These are phyloP conservation scores for Aschersonia sp. DNA, from an alignment of 2,329 filamentous ascomycete genomes.

Conservation along the genomic window DNA sequence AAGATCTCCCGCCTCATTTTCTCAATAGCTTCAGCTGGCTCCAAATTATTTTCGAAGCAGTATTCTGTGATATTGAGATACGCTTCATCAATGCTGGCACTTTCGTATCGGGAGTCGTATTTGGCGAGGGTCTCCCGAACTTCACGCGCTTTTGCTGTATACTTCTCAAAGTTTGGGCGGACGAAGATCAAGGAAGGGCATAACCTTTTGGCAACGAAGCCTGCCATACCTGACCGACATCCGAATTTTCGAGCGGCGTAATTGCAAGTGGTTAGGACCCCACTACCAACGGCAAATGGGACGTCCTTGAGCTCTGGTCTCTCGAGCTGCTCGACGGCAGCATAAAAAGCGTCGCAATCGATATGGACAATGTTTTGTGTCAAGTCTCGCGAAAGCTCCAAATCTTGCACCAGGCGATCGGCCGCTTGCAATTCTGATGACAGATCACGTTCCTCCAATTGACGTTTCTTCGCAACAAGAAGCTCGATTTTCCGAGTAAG, in stretches of 20 bases:
- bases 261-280: slow-evolving; percentile 57
- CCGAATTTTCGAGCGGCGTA: slow-evolving; percentile 84
- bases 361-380: slow-evolving; percentile 79
- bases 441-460: slow-evolving; percentile 63
- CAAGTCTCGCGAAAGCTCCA: slow-evolving; percentile 68
- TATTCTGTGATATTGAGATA: slow-evolving; percentile 92
- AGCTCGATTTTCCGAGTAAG: slow-evolving; percentile 76
- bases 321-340: slow-evolving; percentile 77
- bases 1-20: slow-evolving; percentile 67
- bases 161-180: slow-evolving; percentile 80
- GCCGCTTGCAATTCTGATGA: slow-evolving; percentile 58
- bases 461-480: slow-evolving; percentile 60
- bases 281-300: slow-evolving; percentile 76
- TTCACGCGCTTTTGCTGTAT: slow-evolving; percentile 77
- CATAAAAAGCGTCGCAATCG: slow-evolving; percentile 96
- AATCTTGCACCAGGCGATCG: slow-evolving; percentile 65
- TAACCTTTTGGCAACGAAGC: slow-evolving; percentile 87
- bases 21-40: slow-evolving; percentile 57
- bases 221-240: slow-evolving; percentile 87
- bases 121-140: slow-evolving; percentile 65
- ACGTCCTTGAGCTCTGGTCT: slow-evolving; percentile 72
- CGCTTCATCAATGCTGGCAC: slow-evolving; percentile 88
- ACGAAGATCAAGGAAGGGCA: slow-evolving; percentile 76
- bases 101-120: slow-evolving; percentile 89
- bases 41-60: slow-evolving; percentile 52